phyloP scores from a whole-genome alignment of 140 eudicot species.

The Flaveria floridana region DNA sequence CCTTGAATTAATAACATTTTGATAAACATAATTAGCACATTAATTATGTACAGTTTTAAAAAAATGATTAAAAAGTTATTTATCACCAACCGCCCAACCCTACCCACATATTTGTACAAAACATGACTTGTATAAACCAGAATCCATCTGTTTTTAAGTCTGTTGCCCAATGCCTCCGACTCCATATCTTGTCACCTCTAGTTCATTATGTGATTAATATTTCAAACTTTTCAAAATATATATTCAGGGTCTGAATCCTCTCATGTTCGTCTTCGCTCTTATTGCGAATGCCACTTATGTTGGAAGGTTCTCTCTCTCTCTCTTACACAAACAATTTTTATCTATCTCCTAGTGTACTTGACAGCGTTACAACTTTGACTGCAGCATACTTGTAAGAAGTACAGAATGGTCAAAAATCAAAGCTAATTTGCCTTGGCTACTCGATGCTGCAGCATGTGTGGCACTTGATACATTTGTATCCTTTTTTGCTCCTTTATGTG shows the following conservation, averaged over 20 bases:
- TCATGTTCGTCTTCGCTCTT: constrained; percentile 95
- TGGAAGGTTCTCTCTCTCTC: constrained; percentile 57
- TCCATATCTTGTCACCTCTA: neutral
- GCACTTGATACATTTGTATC: constrained; percentile 87
- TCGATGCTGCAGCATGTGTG: constrained; percentile 83
- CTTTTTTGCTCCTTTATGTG: constrained; percentile 33
- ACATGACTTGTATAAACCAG: neutral
- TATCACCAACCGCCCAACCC: too few species aligned
- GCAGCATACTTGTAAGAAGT: constrained; percentile 79
- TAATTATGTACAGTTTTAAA: neutral
- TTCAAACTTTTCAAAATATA: constrained; percentile 10
- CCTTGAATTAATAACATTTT: neutral
- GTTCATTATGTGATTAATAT: neutral
- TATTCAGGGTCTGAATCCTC: constrained; percentile 80
- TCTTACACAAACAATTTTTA: neutral
- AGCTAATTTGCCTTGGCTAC: constrained; percentile 92
- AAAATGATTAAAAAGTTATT: neutral
- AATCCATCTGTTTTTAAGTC: neutral
- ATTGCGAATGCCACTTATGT: constrained; percentile 85
- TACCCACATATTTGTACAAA: too few species aligned
- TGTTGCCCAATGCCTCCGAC: neutral
- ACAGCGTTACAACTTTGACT: neutral
- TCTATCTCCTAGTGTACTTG: neutral
- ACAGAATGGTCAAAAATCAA: constrained; percentile 67
- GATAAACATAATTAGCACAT: neutral